Conservation (phyloP, 495 filamentous ascomycete genomes). For the Apiosordaria backusii region DNA sequence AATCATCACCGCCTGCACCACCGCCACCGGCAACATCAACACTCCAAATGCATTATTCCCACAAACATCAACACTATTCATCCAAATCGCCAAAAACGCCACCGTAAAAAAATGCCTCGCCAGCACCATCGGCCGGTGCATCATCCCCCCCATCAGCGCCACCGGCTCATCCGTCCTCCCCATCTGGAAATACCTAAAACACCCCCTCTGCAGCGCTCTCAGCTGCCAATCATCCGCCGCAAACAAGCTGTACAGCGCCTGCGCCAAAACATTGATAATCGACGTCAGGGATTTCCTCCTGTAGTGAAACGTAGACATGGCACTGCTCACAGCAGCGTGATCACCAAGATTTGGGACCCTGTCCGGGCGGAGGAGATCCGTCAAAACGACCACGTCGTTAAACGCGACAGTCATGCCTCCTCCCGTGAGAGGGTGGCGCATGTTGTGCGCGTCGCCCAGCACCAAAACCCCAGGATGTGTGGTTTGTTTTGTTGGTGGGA, state of each 20-base stretch:
- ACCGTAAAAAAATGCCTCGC: slow-evolving; percentile 94
- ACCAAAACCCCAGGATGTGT: slow-evolving; percentile 72
- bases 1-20: slow-evolving; percentile 61
- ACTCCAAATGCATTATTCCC: slow-evolving; percentile 43
- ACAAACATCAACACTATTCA: slow-evolving; percentile 54
- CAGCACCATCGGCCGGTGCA: slow-evolving; percentile 71
- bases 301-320: slow-evolving; percentile 84
- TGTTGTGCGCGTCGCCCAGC: slow-evolving; percentile 90
- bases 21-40: slow-evolving; percentile 56
- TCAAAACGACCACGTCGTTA: slow-evolving; percentile 78
- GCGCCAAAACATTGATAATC: slow-evolving; percentile 94
- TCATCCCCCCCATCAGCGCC: slow-evolving; percentile 78
- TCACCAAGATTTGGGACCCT: slow-evolving; percentile 66
- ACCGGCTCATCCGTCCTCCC: slow-evolving; percentile 76
- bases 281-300: slow-evolving; percentile 71
- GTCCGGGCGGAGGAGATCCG: slow-evolving; percentile 63
- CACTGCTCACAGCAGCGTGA: slow-evolving; percentile 56
- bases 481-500: slow-evolving; percentile 68
- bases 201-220: slow-evolving; percentile 77
- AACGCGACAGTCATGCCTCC: slow-evolving; percentile 96
- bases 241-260: slow-evolving; percentile 86
- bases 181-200: slow-evolving; percentile 86
- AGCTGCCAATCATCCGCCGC: slow-evolving; percentile 79
- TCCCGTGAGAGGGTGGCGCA: slow-evolving; percentile 92
- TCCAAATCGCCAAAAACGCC: slow-evolving; percentile 82